Base-by-base conservation (phyloP, 495 filamentous ascomycete genomes). In the Aspergillus asperescens region DNA sequence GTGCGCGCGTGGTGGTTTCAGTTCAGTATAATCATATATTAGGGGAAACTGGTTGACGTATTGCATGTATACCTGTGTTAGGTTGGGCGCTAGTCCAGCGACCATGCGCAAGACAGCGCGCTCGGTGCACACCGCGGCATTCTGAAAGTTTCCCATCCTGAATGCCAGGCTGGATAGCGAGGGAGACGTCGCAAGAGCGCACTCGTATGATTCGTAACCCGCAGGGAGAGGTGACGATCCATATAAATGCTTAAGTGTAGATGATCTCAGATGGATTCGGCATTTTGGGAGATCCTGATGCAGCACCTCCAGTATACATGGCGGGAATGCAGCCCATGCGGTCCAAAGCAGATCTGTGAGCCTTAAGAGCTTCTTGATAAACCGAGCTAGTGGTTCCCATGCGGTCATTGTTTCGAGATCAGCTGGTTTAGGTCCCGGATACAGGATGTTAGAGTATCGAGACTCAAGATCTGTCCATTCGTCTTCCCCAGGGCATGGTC, bases 51-150 rank as follows among this genome's bases (percentile, higher is more conserved):
- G 22, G 39, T 42, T 42, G 39, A 27, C 13, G 22, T 38, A 37
- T 27, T 28, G 34, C 47, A 50, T 40, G 38, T 50, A 27, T n/a
- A 50, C 35, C n/a, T 50, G 34, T 9, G 12, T 50, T 10, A 50
- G 23, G 24, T 41, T 40, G 1, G 47, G 47, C n/a, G 47, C 34
- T 0, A 40, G 16, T 13, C 47, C 34, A 19, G 47, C 34, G 23
- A 35, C 47, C 34, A 50, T 28, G 13, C 16, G 47, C 35, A 41
- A 29, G 35, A 50, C 23, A 12, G 47, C 47, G 9, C 24, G 47
- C n/a, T 50, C 35, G 13, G 18, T 18, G 23, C 15, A 29, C n/a
- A 40, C 24, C 2, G 29, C 19, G 22, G 16, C 35, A 29, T 29
- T 40, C 13, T 37, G 38, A 12, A 20, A 10, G 15, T 29, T 28